Evolutionary conservation across 805 yeast species (phyloP).

Genomic region (Sugiyamaella floridensis): DNA sequence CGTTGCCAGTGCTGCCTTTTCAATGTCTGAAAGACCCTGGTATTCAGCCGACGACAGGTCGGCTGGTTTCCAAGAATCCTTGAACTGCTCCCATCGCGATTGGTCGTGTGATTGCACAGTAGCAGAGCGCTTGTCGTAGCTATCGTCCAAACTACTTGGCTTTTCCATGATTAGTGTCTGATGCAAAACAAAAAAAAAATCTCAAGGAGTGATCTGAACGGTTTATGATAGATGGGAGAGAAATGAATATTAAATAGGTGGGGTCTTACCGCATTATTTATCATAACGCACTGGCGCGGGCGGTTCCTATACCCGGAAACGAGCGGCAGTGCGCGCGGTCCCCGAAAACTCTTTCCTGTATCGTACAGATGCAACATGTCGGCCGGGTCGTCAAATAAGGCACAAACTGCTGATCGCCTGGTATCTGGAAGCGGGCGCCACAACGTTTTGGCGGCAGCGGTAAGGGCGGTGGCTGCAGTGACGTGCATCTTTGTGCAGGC

Average conservation of each 20-base stretch:
- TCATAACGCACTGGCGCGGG: neutral
- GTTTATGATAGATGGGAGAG: too few relatives aligned
- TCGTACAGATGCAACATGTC: neutral
- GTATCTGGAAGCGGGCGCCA: neutral
- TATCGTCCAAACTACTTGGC: neutral
- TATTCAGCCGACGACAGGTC: slow-evolving; percentile 36
- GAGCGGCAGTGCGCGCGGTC: neutral
- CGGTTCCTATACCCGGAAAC: neutral
- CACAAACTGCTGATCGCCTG: neutral
- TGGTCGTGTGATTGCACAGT: neutral
- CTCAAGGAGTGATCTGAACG: neutral
- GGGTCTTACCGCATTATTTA: too few relatives aligned
- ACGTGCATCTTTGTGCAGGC: neutral
- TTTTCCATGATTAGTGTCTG: neutral
- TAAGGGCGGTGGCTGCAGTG: too few relatives aligned
- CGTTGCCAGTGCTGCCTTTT: slow-evolving; percentile 38
- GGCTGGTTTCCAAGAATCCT: slow-evolving; percentile 37
- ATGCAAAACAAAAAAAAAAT: neutral
- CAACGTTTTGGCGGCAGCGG: neutral
- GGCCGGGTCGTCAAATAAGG: neutral
- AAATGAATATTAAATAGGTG: too few relatives aligned
- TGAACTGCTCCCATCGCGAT: slow-evolving; percentile 29
- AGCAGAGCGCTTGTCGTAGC: neutral
- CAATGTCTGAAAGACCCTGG: slow-evolving; percentile 34
- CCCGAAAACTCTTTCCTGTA: neutral